phyloP scores from a whole-genome alignment of 257 asterid genomes.

The Fraxinus anomala region DNA sequence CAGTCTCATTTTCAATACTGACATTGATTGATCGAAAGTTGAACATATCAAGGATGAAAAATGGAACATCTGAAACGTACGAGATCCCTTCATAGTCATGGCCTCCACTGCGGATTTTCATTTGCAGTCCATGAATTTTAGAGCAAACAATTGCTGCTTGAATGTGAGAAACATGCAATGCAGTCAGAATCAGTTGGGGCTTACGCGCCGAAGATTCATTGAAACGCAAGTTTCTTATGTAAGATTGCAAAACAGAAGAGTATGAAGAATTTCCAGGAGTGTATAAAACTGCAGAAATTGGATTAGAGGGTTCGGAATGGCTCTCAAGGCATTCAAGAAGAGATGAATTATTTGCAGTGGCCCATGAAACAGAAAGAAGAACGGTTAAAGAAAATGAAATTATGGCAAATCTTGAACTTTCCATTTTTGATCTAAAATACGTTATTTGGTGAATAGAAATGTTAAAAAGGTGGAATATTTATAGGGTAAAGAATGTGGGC shows the following conservation, averaged over 20 bases:
- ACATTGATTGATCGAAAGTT: constrained; percentile 31
- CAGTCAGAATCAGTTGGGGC: constrained; percentile 45
- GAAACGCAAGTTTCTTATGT: constrained; percentile 40
- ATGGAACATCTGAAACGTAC: constrained; percentile 29
- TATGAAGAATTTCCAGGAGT: constrained; percentile 30
- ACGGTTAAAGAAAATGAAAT: constrained; percentile 9
- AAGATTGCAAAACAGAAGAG: constrained; percentile 32
- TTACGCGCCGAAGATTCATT: constrained; percentile 37
- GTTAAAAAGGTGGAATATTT: not conserved
- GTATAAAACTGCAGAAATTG: constrained; percentile 30
- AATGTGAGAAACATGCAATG: constrained; percentile 36
- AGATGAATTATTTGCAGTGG: not conserved
- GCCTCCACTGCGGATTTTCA: constrained; percentile 52
- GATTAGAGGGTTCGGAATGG: constrained; percentile 25
- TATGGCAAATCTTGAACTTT: not conserved
- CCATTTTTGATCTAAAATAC: not conserved
- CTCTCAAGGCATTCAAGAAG: constrained; percentile 17
- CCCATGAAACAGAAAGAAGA: not conserved
- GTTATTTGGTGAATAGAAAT: not conserved
- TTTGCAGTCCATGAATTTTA: constrained; percentile 20
- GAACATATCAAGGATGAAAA: constrained; percentile 41
- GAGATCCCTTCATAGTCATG: constrained; percentile 52
- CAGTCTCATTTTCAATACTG: constrained; percentile 21
- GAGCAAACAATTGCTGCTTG: constrained; percentile 41
- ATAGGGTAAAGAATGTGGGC: not conserved